Percentiles rank a stretch among this genome's conserved stretches.
Evolutionary conservation across 2,329 filamentous ascomycete genomes (phyloP).

Genomic region (Penicillium sp.): DNA sequence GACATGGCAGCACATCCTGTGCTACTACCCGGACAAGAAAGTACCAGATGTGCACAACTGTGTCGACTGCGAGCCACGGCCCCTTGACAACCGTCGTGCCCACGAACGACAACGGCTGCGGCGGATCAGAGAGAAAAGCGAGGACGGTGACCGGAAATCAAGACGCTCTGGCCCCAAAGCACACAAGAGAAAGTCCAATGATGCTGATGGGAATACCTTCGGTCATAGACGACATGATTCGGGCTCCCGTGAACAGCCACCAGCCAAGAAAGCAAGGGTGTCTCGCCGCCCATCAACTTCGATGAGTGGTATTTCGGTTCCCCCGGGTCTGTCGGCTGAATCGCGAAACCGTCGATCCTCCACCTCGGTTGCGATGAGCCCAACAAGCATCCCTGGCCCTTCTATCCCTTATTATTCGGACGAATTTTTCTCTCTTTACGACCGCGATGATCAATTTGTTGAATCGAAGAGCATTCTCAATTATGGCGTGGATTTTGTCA

Average conservation of each 20-base stretch:
- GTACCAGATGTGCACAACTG: constrained; percentile 80
- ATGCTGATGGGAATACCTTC: constrained; percentile 55
- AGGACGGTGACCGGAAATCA: constrained; percentile 66
- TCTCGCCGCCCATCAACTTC: constrained; percentile 78
- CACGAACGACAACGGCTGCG: constrained; percentile 69
- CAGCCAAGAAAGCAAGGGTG: constrained; percentile 77
- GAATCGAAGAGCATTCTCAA: constrained; percentile 72
- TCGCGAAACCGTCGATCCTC: constrained; percentile 59
- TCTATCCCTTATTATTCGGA: constrained; percentile 69
- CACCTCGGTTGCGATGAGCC: constrained; percentile 67
- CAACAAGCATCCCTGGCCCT: constrained; percentile 64
- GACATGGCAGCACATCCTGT: constrained; percentile 97
- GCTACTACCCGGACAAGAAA: constrained; percentile 82
- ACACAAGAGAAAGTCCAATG: constrained; percentile 85
- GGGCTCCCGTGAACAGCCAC: constrained; percentile 51
- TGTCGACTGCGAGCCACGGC: constrained; percentile 79
- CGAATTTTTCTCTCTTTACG: constrained; percentile 74
- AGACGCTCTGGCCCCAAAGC: constrained; percentile 76
- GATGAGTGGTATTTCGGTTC: constrained; percentile 65
- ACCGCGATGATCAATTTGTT: constrained; percentile 58
- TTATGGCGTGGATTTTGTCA: constrained; percentile 71
- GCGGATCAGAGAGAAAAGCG: constrained; percentile 59
- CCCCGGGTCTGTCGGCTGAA: constrained; percentile 64
- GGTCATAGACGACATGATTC: constrained; percentile 58
- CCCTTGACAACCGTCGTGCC: constrained; percentile 71